These are phyloP conservation scores for Neopestalotiopsis clavispora DNA, from an alignment of 2,329 filamentous ascomycete genomes.

Conservation along the genomic window DNA sequence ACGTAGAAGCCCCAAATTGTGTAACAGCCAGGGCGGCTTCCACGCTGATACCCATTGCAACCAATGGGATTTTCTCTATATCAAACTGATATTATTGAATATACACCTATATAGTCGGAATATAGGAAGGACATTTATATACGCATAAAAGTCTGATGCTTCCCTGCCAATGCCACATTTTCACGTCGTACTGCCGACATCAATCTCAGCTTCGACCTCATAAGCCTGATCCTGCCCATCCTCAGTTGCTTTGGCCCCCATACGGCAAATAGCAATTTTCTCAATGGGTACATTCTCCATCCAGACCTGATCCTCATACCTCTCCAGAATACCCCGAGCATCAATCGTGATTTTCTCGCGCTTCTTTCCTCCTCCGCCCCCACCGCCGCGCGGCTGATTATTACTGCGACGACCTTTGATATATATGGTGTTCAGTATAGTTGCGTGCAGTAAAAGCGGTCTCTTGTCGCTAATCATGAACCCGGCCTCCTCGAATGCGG, in stretches of 20 bases:
- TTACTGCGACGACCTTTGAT: slow-evolving; percentile 46
- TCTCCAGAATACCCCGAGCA: slow-evolving; percentile 58
- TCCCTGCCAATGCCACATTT: background rate
- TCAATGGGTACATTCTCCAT: slow-evolving; percentile 70
- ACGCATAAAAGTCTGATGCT: no score
- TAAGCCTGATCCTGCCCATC: slow-evolving; percentile 56
- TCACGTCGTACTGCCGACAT: slow-evolving; percentile 19
- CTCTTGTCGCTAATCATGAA: slow-evolving; percentile 64
- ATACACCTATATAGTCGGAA: background rate
- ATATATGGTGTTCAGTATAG: slow-evolving; percentile 85
- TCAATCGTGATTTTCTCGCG: slow-evolving; percentile 55
- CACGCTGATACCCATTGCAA: no score
- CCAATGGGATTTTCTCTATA: background rate
- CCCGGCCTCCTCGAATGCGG: slow-evolving; percentile 58
- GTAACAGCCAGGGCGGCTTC: no score
- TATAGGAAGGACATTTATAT: no score
- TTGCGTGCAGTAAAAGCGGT: slow-evolving; percentile 79
- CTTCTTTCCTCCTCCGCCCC: slow-evolving; percentile 28
- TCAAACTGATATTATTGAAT: background rate
- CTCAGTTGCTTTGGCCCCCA: slow-evolving; percentile 77
- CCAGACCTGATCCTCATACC: slow-evolving; percentile 73
- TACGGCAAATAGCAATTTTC: slow-evolving; percentile 78
- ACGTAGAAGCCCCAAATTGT: background rate
- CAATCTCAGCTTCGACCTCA: slow-evolving; percentile 56
- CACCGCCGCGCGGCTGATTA: background rate